Conservation (phyloP, 208 protist species). For the Leishmania tarentolae region DNA sequence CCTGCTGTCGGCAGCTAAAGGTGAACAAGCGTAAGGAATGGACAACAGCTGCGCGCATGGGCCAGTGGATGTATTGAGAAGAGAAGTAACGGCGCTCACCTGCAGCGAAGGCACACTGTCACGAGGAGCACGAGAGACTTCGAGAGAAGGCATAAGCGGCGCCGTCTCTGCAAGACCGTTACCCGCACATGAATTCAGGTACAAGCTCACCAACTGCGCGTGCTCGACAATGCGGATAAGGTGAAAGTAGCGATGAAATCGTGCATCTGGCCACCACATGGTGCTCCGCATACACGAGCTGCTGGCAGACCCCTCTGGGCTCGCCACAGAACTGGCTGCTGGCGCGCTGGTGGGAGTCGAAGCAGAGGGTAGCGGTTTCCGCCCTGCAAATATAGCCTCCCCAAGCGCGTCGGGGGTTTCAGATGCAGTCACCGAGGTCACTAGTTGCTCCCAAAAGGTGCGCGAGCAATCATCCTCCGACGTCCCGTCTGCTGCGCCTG, state of each 20-base stretch:
- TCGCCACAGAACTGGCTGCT: background rate
- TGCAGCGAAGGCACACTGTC: slow-evolving; percentile 19
- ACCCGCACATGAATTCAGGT: slow-evolving; percentile 12
- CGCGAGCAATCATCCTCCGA: background rate
- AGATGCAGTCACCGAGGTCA: background rate
- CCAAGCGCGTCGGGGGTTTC: background rate
- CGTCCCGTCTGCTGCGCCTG: background rate
- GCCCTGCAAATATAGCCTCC: background rate
- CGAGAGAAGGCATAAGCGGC: slow-evolving; percentile 10
- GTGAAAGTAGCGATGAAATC: slow-evolving; percentile 36
- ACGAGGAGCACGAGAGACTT: slow-evolving; percentile 6
- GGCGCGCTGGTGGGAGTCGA: background rate
- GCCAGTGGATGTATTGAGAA: slow-evolving; percentile 50
- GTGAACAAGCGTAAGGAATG: slow-evolving; percentile 30
- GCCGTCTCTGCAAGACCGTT: background rate
- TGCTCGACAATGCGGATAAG: slow-evolving; percentile 50
- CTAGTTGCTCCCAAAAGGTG: slow-evolving; percentile 2
- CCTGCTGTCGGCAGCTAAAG: slow-evolving; percentile 17
- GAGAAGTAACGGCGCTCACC: slow-evolving; percentile 34
- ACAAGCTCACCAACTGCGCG: slow-evolving; percentile 33
- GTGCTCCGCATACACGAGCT: slow-evolving; percentile 13
- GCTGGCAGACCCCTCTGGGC: background rate
- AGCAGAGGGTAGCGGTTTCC: background rate
- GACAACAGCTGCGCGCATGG: slow-evolving; percentile 54
- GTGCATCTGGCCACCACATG: slow-evolving; percentile 60